Percentiles rank a stretch among this genome's conserved stretches.
phyloP scores from a whole-genome alignment of 352 stramenopile species.

The Phytophthora sojae region DNA sequence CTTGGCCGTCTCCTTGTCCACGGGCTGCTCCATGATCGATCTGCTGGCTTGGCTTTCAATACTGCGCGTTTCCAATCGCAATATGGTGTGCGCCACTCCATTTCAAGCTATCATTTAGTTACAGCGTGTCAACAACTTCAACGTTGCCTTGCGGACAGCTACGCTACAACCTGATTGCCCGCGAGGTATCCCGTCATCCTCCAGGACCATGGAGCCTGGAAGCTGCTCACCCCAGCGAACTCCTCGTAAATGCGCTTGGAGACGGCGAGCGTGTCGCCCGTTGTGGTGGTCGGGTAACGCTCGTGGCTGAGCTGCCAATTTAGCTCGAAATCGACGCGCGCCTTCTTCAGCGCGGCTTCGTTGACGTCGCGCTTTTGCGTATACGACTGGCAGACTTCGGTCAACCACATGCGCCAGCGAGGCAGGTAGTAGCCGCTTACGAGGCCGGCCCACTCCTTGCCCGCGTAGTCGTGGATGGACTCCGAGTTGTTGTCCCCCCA shows the following conservation, averaged over 20 bases:
- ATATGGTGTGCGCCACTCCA: slow-evolving; percentile 11
- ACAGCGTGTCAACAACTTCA: slow-evolving; percentile 20
- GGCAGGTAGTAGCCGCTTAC: slow-evolving; percentile 72
- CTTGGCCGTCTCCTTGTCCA: slow-evolving; percentile 82
- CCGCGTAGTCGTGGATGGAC: slow-evolving; percentile 76
- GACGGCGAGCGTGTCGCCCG: slow-evolving; percentile 56
- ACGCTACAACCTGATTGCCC: background rate
- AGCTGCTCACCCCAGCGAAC: slow-evolving; percentile 37
- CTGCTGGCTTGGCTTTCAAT: background rate
- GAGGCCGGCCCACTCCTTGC: slow-evolving; percentile 81
- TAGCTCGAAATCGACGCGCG: slow-evolving; percentile 71
- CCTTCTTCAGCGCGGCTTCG: slow-evolving; percentile 49
- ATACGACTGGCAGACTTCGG: slow-evolving; percentile 75
- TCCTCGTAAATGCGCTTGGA: slow-evolving; percentile 65
- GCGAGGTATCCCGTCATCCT: slow-evolving; percentile 1
- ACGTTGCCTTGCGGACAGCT: background rate
- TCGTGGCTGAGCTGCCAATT: slow-evolving; percentile 77
- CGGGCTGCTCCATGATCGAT: slow-evolving; percentile 48
- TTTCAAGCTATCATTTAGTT: slow-evolving; percentile 12
- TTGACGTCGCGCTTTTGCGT: slow-evolving; percentile 64
- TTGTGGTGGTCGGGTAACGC: slow-evolving; percentile 52
- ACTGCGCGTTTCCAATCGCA: slow-evolving; percentile 21
- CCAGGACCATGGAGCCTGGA: slow-evolving; percentile 14
- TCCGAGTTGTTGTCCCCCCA: slow-evolving; percentile 85
- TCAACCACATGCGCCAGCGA: slow-evolving; percentile 80